Evolutionary conservation across 1,284 basidiomycete species (phyloP).

Genomic region (Exobasidium rhododendri): DNA sequence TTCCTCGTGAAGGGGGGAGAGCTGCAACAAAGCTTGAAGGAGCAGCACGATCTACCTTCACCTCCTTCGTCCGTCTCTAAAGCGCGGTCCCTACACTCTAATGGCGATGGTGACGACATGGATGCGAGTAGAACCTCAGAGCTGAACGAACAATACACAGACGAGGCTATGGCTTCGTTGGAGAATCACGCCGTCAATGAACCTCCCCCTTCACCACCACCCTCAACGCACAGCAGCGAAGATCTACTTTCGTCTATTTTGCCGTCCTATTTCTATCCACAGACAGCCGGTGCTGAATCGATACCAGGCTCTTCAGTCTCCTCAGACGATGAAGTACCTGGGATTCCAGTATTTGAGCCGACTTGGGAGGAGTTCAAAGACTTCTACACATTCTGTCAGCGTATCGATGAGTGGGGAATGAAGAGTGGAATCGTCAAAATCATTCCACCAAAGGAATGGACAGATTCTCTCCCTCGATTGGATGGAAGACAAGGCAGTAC

Average conservation of each 20-base stretch:
- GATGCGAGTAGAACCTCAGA: no score
- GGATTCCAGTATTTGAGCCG: conserved; percentile 52
- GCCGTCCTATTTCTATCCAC: conserved; percentile 49
- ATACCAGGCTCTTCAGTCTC: neutral
- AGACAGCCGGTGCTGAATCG: conserved; percentile 16
- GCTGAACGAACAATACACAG: no score
- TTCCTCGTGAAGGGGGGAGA: no score
- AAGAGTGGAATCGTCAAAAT: conserved; percentile 51
- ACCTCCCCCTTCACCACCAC: conserved; percentile 7
- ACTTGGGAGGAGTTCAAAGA: conserved; percentile 51
- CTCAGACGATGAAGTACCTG: conserved; percentile 20
- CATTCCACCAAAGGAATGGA: conserved; percentile 49
- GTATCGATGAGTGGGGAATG: conserved; percentile 53
- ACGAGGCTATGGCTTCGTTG: no score
- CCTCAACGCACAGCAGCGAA: conserved; percentile 10
- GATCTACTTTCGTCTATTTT: conserved; percentile 18
- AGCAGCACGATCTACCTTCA: neutral
- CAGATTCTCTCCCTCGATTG: conserved; percentile 39
- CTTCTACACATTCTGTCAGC: conserved; percentile 49
- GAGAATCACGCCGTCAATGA: no score
- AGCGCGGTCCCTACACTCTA: neutral
- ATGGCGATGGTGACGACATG: no score
- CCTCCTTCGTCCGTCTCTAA: neutral
- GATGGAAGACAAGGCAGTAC: conserved; percentile 16
- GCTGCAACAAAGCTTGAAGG: no score